phyloP scores from a whole-genome alignment of 1,139 yeast genomes.

The Debaryomyces subglobosus region DNA sequence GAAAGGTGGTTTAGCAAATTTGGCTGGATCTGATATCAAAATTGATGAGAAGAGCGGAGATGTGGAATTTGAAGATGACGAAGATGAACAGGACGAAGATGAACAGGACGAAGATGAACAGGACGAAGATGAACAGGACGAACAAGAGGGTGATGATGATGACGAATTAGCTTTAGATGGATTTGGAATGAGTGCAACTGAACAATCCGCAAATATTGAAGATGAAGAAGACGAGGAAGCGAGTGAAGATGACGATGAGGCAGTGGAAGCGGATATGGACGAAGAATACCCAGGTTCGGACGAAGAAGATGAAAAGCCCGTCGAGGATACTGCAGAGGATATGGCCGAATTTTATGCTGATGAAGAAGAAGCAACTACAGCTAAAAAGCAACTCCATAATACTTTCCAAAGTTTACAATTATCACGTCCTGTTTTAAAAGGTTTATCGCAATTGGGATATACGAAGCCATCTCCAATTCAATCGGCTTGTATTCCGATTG shows the following conservation, averaged over 20 bases:
- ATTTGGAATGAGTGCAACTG: conserved; percentile 61
- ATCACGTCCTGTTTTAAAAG: conserved; percentile 88
- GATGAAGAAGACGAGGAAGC: conserved; percentile 21
- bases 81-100: conserved; percentile 51
- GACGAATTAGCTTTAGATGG: conserved; percentile 66
- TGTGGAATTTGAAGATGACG: conserved; percentile 26
- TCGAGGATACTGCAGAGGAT: conserved; percentile 70
- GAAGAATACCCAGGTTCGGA: conserved; percentile 25
- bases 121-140: conserved; percentile 38
- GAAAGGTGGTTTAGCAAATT: conserved; percentile 70
- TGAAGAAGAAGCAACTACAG: conserved; percentile 49
- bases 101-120: conserved; percentile 35
- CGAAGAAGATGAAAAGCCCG: conserved; percentile 32
- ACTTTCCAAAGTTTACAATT: conserved; percentile 78
- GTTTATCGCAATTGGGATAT: conserved; percentile 79
- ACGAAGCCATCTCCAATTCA: conserved; percentile 91
- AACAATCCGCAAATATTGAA: conserved; percentile 19
- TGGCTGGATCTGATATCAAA: conserved; percentile 42
- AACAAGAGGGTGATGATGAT: conserved; percentile 57
- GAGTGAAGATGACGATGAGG: conserved; percentile 28
- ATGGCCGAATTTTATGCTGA: conserved; percentile 69
- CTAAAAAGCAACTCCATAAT: conserved; percentile 49
- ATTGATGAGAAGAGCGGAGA: conserved; percentile 32
- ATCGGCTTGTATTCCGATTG: conserved; percentile 90
- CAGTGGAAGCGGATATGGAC: conserved; percentile 29